Percentiles rank a stretch among this genome's conserved stretches.
Conservation (phyloP, 1,284 basidiomycete species). For the Coniferiporia sulphurascens region DNA sequence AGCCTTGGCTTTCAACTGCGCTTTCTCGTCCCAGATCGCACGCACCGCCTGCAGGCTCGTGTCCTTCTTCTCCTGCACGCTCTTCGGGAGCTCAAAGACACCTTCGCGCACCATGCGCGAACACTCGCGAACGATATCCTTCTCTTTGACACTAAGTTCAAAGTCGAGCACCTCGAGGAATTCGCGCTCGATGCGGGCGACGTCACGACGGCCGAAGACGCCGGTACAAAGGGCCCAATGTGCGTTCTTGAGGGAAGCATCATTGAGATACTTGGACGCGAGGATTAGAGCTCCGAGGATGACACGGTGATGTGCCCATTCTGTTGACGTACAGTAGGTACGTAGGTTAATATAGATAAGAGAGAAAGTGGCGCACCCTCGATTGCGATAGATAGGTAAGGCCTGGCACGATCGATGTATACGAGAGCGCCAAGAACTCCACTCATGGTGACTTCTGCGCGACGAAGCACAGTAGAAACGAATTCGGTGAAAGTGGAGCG, state of each 20-base stretch:
- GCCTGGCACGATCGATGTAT: slow-evolving; percentile 67
- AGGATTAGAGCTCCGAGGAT: slow-evolving; percentile 69
- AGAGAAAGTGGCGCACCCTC: slow-evolving; percentile 30
- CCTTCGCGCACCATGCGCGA: slow-evolving; percentile 6
- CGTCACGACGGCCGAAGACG: slow-evolving; percentile 71
- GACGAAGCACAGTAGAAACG: slow-evolving; percentile 56
- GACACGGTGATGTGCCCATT: slow-evolving; percentile 75
- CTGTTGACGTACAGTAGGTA: slow-evolving; percentile 21
- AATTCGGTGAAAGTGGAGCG: slow-evolving; percentile 50
- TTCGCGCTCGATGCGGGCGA: slow-evolving; percentile 72
- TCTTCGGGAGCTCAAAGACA: slow-evolving; percentile 3
- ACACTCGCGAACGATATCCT: slow-evolving; percentile 37
- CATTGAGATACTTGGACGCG: slow-evolving; percentile 72
- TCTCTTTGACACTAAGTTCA: slow-evolving; percentile 57
- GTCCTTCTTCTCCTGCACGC: neutral
- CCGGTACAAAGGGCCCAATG: slow-evolving; percentile 77
- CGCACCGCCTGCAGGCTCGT: neutral
- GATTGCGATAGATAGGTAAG: slow-evolving; percentile 67
- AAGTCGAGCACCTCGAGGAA: slow-evolving; percentile 73
- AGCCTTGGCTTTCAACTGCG: neutral
- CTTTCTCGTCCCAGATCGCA: slow-evolving; percentile 3
- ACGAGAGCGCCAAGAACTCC: slow-evolving; percentile 60
- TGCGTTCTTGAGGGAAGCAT: slow-evolving; percentile 71
- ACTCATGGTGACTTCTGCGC: slow-evolving; percentile 63
- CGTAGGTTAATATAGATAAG: neutral